phyloP scores from a whole-genome alignment of 768 basidiomycete genomes.

The Tephrocybe sp. region DNA sequence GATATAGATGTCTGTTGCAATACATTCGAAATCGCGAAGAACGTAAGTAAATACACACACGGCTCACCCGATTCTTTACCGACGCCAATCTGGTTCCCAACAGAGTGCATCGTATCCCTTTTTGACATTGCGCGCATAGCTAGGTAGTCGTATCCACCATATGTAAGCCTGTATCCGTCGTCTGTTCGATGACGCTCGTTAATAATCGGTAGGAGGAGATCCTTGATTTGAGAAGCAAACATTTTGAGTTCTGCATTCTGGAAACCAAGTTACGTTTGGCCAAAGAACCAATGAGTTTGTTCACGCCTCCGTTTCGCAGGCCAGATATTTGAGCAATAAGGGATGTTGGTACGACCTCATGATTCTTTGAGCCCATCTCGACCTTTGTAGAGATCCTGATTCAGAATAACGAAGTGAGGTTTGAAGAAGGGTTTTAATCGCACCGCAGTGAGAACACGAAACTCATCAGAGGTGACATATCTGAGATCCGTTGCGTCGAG shows the following conservation, averaged over 20 bases:
- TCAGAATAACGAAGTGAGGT: too few species aligned
- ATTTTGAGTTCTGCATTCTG: constrained; percentile 89
- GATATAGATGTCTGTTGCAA: constrained; percentile 74
- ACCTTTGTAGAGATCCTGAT: constrained; percentile 50
- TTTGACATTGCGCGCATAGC: constrained; percentile 93
- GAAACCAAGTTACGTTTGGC: constrained; percentile 92
- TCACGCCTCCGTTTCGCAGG: constrained; percentile 89
- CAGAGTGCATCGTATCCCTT: constrained; percentile 82
- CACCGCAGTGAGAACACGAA: constrained; percentile 94
- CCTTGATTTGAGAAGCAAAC: constrained; percentile 40
- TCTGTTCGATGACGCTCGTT: constrained; percentile 51
- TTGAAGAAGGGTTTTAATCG: constrained; percentile 9
- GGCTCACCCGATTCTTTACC: constrained; percentile 96
- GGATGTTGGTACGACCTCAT: constrained; percentile 88
- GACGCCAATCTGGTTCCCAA: constrained; percentile 97
- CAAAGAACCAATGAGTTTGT: constrained; percentile 86
- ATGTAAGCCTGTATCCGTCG: constrained; percentile 95
- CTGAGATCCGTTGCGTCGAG: constrained; percentile 93
- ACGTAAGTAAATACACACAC: too few species aligned
- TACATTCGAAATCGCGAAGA: not conserved
- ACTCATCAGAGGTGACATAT: constrained; percentile 91
- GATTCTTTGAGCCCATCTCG: constrained; percentile 98
- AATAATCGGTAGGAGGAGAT: not conserved
- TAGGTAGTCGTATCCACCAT: constrained; percentile 97
- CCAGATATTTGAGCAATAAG: constrained; percentile 93